phyloP scores from a whole-genome alignment of 2,329 filamentous ascomycete species.

The Alternaria solani region DNA sequence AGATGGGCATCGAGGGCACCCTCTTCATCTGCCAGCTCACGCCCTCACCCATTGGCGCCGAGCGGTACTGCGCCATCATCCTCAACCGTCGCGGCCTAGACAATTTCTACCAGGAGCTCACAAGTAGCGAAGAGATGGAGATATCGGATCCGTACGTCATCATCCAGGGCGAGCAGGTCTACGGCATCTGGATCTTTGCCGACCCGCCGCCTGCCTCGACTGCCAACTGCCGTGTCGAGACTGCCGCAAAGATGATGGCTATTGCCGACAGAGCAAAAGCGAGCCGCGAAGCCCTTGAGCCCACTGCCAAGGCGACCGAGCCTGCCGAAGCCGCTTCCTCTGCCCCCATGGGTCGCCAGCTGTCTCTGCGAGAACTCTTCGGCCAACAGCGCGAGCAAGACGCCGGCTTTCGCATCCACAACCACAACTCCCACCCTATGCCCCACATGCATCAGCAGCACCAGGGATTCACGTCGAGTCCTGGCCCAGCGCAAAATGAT shows the following conservation, averaged over 20 bases:
- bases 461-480: slow-evolving; percentile 21
- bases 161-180: slow-evolving; percentile 59
- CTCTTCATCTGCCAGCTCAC: slow-evolving; percentile 81
- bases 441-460: slow-evolving; percentile 50
- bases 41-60: slow-evolving; percentile 45
- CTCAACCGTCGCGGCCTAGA: slow-evolving; percentile 59
- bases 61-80: slow-evolving; percentile 56
- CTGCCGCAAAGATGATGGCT: slow-evolving; percentile 63
- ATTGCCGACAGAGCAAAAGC: slow-evolving; percentile 62
- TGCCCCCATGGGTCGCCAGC: slow-evolving; percentile 61
- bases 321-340: slow-evolving; percentile 44
- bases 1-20: slow-evolving; percentile 83
- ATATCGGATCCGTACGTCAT: slow-evolving; percentile 67
- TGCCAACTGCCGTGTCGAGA: slow-evolving; percentile 59
- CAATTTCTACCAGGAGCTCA: slow-evolving; percentile 57
- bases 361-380: slow-evolving; percentile 63
- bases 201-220: slow-evolving; percentile 65
- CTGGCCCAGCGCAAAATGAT: slow-evolving; percentile 34
- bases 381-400: slow-evolving; percentile 63
- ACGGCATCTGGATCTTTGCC: slow-evolving; percentile 71
- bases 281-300: slow-evolving; percentile 55
- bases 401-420: slow-evolving; percentile 59
- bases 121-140: slow-evolving; percentile 55
- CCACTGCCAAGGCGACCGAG: slow-evolving; percentile 36
- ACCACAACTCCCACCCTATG: slow-evolving; percentile 48